phyloP scores from a whole-genome alignment of 768 basidiomycete genomes.

The Panaeolus papilionaceus region DNA sequence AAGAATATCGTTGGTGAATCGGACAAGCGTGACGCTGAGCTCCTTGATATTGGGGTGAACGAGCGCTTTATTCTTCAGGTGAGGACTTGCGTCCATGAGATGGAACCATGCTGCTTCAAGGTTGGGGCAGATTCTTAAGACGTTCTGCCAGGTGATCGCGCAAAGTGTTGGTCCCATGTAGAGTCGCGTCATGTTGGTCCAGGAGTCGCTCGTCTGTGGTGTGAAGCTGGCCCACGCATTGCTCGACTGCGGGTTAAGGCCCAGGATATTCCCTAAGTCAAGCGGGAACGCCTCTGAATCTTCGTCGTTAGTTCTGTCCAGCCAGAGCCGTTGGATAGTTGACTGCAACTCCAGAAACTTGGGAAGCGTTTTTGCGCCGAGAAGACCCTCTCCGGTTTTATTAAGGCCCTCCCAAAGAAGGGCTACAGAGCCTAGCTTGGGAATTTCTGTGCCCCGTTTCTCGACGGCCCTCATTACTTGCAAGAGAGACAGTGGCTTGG shows the following conservation, averaged over 20 bases:
- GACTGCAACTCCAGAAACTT: neutral
- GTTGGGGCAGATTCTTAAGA: neutral
- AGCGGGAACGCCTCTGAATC: neutral
- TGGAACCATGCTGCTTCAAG: neutral
- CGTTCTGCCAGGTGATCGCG: neutral
- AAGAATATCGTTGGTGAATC: constrained; percentile 2
- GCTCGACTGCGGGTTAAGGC: neutral
- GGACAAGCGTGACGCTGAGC: neutral
- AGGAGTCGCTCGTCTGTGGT: neutral
- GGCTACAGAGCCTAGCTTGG: neutral
- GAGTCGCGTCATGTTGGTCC: neutral
- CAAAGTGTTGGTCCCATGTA: neutral
- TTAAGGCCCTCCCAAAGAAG: neutral
- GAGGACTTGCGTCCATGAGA: neutral
- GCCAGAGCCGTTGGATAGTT: neutral
- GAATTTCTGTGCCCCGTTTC: neutral
- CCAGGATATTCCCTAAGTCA: neutral
- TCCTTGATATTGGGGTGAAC: constrained; percentile 1
- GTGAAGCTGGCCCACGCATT: neutral
- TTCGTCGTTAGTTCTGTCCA: neutral
- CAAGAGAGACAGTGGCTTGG: neutral
- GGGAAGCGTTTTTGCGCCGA: neutral
- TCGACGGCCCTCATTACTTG: neutral
- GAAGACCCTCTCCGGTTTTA: neutral
- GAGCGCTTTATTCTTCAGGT: neutral